A percentile compares a stretch with the other conserved stretches of the same genome.
Evolutionary conservation across 2,329 filamentous ascomycete species (phyloP).

Genomic region (Talaromyces sp.): DNA sequence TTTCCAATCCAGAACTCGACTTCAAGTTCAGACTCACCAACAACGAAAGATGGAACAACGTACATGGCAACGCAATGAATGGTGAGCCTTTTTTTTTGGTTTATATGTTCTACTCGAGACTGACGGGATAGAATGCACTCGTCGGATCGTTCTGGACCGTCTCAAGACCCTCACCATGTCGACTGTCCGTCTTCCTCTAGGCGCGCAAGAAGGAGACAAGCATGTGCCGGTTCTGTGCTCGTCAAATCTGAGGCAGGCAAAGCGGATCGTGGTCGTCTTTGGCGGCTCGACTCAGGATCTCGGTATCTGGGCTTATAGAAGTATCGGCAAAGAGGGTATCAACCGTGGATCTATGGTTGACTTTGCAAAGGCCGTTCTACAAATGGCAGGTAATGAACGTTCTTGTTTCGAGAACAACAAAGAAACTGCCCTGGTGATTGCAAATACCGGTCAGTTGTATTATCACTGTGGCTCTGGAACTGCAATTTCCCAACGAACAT

Average conservation of each 20-base stretch:
- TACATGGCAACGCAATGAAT: slow-evolving; percentile 70
- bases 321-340: slow-evolving; percentile 60
- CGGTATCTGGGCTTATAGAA: slow-evolving; percentile 67
- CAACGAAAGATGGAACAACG: slow-evolving; percentile 70
- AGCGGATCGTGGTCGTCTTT: slow-evolving; percentile 67
- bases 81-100: slow-evolving; percentile 38
- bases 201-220: slow-evolving; percentile 42
- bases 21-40: slow-evolving; percentile 71
- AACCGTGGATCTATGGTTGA: slow-evolving; percentile 65
- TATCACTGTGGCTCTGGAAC: slow-evolving; percentile 65
- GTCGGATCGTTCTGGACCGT: slow-evolving; percentile 56
- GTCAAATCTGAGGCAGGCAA: slow-evolving; percentile 48
- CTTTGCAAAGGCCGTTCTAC: slow-evolving; percentile 49
- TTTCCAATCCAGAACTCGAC: slow-evolving; percentile 60
- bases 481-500: slow-evolving; percentile 55
- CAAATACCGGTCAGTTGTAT: slow-evolving; percentile 70
- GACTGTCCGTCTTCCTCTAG: slow-evolving; percentile 58
- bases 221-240: slow-evolving; percentile 67
- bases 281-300: slow-evolving; percentile 68
- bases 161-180: slow-evolving; percentile 57
- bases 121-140: slow-evolving; percentile 52
- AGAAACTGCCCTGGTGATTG: slow-evolving; percentile 55
- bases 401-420: neutral
- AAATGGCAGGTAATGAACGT: neutral
- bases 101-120: neutral